Evolutionary conservation across 2,329 filamentous ascomycete species (phyloP).

Genomic region (Venturia oleaginea): DNA sequence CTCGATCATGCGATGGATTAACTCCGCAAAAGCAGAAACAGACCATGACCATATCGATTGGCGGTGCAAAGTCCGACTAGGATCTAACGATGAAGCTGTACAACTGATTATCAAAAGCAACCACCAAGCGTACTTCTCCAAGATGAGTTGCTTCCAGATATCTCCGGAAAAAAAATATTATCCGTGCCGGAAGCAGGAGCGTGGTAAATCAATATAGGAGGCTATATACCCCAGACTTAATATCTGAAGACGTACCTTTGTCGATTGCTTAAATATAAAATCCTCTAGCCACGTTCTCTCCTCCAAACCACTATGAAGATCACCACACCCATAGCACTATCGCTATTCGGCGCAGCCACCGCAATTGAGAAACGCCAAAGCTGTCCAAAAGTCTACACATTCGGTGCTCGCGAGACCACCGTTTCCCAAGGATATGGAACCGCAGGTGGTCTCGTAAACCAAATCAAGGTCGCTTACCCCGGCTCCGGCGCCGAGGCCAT

Average conservation of each 20-base stretch:
- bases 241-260: not conserved
- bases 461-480: conserved; percentile 31
- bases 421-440: conserved; percentile 33
- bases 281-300: not conserved
- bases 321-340: not conserved
- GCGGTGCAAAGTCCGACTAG: not conserved
- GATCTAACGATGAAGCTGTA: not conserved
- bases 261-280: not conserved
- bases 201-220: not conserved
- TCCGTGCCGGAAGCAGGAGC: not conserved
- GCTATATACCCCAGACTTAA: not conserved
- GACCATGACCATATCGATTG: not conserved
- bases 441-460: conserved; percentile 31
- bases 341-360: not conserved
- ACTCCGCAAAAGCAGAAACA: not conserved
- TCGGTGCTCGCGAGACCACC: conserved; percentile 37
- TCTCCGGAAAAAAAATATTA: no score
- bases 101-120: not conserved
- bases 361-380: not conserved
- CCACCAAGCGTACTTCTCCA: not conserved
- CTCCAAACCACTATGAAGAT: conserved; percentile 1
- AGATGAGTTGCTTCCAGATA: no score
- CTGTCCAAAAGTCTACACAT: conserved; percentile 36
- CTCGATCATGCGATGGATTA: not conserved
- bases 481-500: conserved; percentile 34